Evolutionary conservation across 805 yeast genomes (phyloP), one percentile per base, ranked within the genome.

Genomic region (Cyberlindnera euphorbiae): DNA sequence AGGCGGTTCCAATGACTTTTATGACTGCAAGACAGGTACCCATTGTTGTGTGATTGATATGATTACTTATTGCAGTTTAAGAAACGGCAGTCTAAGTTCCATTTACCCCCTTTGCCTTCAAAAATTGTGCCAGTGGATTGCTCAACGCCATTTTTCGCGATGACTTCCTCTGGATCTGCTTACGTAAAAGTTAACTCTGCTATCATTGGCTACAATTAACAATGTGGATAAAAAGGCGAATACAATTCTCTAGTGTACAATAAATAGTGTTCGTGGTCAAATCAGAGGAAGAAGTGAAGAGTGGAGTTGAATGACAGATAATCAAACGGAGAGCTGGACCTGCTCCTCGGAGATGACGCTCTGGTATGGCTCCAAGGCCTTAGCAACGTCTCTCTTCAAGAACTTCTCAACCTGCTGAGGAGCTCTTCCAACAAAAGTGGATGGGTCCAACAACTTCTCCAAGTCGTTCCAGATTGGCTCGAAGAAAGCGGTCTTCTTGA

Each of bases 351-450:
- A 73, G 53, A 93, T 69, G 49, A 64, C 59, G 32, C 73, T 55
- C 55, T 73, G 59, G 66, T 72, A 82, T 34, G 86, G 85, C 45
- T 67, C 72, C 47, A 93, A 71, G 26, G 97, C 97, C 50, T 79
- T 66, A 36, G 79, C 82, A 39, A 93, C 97, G 41, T 90, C 94
- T 39, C 73, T 75, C 40, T 76, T 75, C 49, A 93, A 81, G 58
- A 93, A 93, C 66, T 89, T 90, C 62, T 83, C 96, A 39, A 95
- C 87, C 70, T 93, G 98, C 66, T 89, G 83, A 29, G 97, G 97
- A 38, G 98, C 98, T 64, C 98, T 85, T 53, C 98, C 98, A 32
- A 89, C 94, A 60, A 93, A 93, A 22, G 98, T 93, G 15, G 82
- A 67, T 45, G 98, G 97, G 53, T 90, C 89, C 54, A 93, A 75